phyloP scores from a whole-genome alignment of 2,329 filamentous ascomycete species.

The Hymenoscyphus fructigenus region DNA sequence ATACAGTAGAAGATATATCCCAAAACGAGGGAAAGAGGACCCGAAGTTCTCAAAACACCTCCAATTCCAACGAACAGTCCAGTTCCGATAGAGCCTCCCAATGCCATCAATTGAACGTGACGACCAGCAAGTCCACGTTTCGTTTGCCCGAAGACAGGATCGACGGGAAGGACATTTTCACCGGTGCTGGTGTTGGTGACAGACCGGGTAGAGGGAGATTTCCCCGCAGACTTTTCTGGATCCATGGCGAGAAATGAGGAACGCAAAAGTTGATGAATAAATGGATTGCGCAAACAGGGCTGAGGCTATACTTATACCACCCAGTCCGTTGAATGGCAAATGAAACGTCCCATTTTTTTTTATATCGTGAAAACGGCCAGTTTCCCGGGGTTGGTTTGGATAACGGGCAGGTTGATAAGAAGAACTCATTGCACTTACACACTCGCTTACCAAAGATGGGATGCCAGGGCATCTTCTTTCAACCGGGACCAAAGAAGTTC shows the following conservation, averaged over 20 bases:
- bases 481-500: not conserved
- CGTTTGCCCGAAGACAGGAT: slow-evolving; percentile 3
- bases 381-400: not conserved
- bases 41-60: slow-evolving; percentile 48
- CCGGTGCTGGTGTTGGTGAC: not conserved
- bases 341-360: not conserved
- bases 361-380: not conserved
- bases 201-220: not conserved
- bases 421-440: slow-evolving; percentile 2
- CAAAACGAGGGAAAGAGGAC: slow-evolving; percentile 48
- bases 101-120: slow-evolving; percentile 50
- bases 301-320: not conserved
- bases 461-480: not conserved
- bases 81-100: slow-evolving; percentile 47
- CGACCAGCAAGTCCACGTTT: slow-evolving; percentile 42
- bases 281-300: not conserved
- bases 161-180: not conserved
- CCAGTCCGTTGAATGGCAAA: not conserved
- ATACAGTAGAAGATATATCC: slow-evolving; percentile 29
- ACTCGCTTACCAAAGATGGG: slow-evolving; percentile 2
- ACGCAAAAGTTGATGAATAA: not conserved
- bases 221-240: not conserved
- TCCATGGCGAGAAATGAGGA: slow-evolving; percentile 1
- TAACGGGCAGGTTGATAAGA: slow-evolving; percentile 1
- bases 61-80: slow-evolving; percentile 50